Conservation (phyloP, 768 basidiomycete species). For the Xerocomellus intermedius region DNA sequence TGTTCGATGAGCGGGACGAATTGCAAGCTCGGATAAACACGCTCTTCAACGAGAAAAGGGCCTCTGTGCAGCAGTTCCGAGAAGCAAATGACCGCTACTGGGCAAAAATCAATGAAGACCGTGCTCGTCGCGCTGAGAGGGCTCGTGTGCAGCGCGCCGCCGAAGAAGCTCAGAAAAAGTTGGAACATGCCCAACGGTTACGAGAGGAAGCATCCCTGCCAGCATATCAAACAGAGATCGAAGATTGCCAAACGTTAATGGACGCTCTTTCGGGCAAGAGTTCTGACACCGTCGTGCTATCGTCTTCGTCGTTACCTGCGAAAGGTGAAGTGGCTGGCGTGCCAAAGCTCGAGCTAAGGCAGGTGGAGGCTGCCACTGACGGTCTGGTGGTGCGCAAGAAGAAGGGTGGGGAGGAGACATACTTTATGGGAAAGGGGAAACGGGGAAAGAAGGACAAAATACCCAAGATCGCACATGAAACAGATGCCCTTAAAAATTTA, state of each 20-base stretch:
- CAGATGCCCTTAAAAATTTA: conserved; percentile 52
- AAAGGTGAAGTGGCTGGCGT: conserved; percentile 56
- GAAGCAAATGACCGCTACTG: conserved; percentile 84
- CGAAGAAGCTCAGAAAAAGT: conserved; percentile 75
- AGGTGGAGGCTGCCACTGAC: conserved; percentile 69
- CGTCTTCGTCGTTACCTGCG: conserved; percentile 40
- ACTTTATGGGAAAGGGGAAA: conserved; percentile 73
- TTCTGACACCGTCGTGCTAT: conserved; percentile 42
- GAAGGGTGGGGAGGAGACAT: conserved; percentile 83
- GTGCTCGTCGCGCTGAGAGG: conserved; percentile 76
- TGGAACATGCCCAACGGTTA: conserved; percentile 74
- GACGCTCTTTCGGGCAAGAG: conserved; percentile 76
- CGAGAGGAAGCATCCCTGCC: conserved; percentile 89
- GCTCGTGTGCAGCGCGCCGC: conserved; percentile 71
- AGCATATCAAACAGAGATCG: conserved; percentile 89
- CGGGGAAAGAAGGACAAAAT: conserved; percentile 57
- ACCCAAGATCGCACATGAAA: conserved; percentile 40
- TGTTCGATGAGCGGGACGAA: conserved; percentile 83
- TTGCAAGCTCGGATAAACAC: conserved; percentile 67
- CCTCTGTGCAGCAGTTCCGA: conserved; percentile 65
- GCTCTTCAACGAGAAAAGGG: conserved; percentile 76
- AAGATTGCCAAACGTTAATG: conserved; percentile 94
- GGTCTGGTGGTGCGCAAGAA: conserved; percentile 83
- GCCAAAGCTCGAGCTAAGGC: conserved; percentile 78
- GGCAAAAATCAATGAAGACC: conserved; percentile 85